Conservation (phyloP, 345 rosid species). For the Brassica carinata region DNA sequence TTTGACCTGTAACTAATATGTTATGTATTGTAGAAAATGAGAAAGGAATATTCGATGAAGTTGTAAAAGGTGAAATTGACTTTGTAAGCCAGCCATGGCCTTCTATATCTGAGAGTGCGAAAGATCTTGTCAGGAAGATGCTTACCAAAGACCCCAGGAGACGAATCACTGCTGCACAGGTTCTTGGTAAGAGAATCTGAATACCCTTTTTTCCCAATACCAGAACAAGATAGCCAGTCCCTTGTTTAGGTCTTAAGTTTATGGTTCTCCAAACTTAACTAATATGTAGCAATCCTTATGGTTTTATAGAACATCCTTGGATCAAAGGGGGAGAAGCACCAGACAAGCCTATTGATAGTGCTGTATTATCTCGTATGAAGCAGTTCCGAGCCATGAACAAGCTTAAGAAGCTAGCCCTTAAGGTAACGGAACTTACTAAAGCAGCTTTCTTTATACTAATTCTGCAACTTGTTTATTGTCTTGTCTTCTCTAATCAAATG, state of each 20-base stretch:
- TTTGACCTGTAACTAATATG: background rate
- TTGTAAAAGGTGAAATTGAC: slow-evolving; percentile 74
- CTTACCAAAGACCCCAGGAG: slow-evolving; percentile 70
- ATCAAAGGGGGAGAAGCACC: slow-evolving; percentile 87
- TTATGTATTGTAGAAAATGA: slow-evolving; percentile 62
- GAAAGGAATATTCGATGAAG: slow-evolving; percentile 78
- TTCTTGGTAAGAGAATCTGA: slow-evolving; percentile 63
- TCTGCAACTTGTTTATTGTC: background rate
- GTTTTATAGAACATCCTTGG: slow-evolving; percentile 83
- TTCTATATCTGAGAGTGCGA: slow-evolving; percentile 79
- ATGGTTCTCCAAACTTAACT: slow-evolving; percentile 24
- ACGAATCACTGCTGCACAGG: slow-evolving; percentile 77
- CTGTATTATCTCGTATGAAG: slow-evolving; percentile 93
- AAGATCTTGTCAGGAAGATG: slow-evolving; percentile 87
- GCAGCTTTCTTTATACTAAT: no score
- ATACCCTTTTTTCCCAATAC: background rate
- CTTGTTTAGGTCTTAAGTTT: slow-evolving; percentile 1
- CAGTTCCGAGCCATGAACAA: slow-evolving; percentile 97
- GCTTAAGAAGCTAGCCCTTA: slow-evolving; percentile 85
- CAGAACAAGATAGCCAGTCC: background rate
- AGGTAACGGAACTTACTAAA: slow-evolving; percentile 46
- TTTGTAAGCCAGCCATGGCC: slow-evolving; percentile 87
- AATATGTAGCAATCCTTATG: slow-evolving; percentile 30
- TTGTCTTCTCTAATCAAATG: background rate
- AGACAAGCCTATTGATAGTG: slow-evolving; percentile 82